Evolutionary conservation across 2,329 filamentous ascomycete species (phyloP), one percentile per base, ranked within the genome.

Genomic region (Clarireedia monteithiana): DNA sequence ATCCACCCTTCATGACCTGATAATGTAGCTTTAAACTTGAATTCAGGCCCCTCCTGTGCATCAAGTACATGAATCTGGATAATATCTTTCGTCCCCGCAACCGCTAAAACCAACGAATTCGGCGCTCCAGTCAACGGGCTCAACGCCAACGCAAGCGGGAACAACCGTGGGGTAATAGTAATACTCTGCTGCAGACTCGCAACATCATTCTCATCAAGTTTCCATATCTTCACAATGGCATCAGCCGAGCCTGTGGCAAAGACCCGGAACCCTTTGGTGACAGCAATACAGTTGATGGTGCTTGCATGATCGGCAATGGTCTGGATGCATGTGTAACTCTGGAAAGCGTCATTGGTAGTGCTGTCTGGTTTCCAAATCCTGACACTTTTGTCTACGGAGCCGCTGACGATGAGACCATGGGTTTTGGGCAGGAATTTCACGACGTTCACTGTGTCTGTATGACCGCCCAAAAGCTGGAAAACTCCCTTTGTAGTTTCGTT

Each of bases 1-100:
- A 99, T 84, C 94, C 94, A 99, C 56, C 89, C 92, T 72, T 99
- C 94, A 66, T 99, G 94, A 3, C 94, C 94, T 0, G 83, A 80
- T 20, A 99, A 78, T 0, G 85, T 91, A 12, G 91, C 88, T 59
- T 88, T 85, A 6, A 88, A 77, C 27, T 78, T 76, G 64, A 96
- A 96, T 1, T 79, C 72, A 2, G 69, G 56, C 2, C 70, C 62
- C 1, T 69, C 64, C 6, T 70, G 64, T 15, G 64, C 53, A 56
- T 79, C 73, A 2, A 85, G 77, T 39, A 86, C 80, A 62, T 88
- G 92, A 10, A 97, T 77, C 64, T 96, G 91, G 48, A 99, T 82
- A n/a, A 77, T 80, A 56, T 85, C 86, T 58, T 82, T 85, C 2
- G 94, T 97, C 2, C 94, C 94, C 2, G 86, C 90, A n/a, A 88